Evolutionary conservation across 2,329 filamentous ascomycete species (phyloP), one percentile per base, ranked within the genome.

Genomic region (Penicillium crustosum): DNA sequence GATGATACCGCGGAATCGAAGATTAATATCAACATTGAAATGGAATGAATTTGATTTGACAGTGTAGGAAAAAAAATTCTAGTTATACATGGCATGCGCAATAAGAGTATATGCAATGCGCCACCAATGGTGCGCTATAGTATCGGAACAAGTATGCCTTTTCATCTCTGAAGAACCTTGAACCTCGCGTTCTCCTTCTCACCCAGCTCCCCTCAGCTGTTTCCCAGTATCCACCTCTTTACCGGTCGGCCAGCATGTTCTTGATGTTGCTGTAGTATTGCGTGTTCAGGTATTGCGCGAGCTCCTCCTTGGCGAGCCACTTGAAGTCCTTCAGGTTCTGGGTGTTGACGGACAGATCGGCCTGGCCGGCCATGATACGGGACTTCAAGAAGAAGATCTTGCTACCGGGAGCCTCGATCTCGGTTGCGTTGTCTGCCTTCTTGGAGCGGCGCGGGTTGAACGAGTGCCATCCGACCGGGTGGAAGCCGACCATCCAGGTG

Each of bases 361-460:
- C 91, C 78, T 97, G 94, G n/a, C 94, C 94, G 35, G 93, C 91
- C 89, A 97, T 91, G 75, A 99, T 97, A 62, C 94, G 86, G 50
- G 87, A 90, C 82, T 97, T 97, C 81, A 97, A 86, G 83, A 96
- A 97, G 77, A 99, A 99, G 2, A 87, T 88, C 83, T 96, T 97
- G 70, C 89, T 84, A 53, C 90, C 91, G 56, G 82, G 77, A 55
- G 82, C 76, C 64, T 80, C 57, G 57, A 62, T 68, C 57, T 61
- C 70, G 47, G 60, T 61, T 19, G 72, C 68, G 57, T 70, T 74
- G 73, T 21, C 29, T 3, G 70, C 82, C 77, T 53, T 53, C 49
- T 57, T 53, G 10, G 66, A 75, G 71, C 66, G 75, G 73, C 70
- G 80, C 67, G 68, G 74, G 61, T 85, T 78, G 60, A 79, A 79